Conservation (phyloP, 1,284 basidiomycete genomes). For the Hemileccinum hortonii region DNA sequence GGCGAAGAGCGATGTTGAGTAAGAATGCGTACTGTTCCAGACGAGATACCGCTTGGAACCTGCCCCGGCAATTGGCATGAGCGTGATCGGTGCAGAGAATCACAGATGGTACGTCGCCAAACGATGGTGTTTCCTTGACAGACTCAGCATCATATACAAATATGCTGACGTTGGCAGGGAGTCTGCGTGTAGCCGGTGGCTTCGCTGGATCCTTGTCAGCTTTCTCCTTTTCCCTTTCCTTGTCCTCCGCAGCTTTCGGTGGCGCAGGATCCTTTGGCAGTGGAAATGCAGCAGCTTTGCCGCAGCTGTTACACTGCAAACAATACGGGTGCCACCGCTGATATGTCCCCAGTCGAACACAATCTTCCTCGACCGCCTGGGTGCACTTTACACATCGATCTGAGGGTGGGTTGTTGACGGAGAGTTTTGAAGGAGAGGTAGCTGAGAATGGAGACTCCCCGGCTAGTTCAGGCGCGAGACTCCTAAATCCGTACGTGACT, state of each 20-base stretch:
- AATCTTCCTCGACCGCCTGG: constrained; percentile 95
- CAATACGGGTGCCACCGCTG: constrained; percentile 96
- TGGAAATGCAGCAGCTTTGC: constrained; percentile 70
- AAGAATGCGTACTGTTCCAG: constrained; percentile 98
- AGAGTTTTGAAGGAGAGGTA: constrained; percentile 44
- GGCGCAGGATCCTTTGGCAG: constrained; percentile 50
- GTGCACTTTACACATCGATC: constrained; percentile 91
- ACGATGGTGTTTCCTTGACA: constrained; percentile 62
- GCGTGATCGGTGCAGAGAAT: constrained; percentile 82
- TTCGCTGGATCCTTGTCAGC: constrained; percentile 50
- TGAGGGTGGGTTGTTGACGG: constrained; percentile 67
- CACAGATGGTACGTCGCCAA: constrained; percentile 65
- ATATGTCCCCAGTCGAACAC: constrained; percentile 89
- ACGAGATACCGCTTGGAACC: constrained; percentile 90
- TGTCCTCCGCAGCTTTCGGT: constrained; percentile 41
- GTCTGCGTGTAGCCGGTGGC: constrained; percentile 61
- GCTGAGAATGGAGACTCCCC: constrained; percentile 78
- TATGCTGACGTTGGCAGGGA: constrained; percentile 73
- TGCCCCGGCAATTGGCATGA: constrained; percentile 60
- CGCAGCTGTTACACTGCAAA: constrained; percentile 80
- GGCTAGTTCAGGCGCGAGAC: constrained; percentile 83
- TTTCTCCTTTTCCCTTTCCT: constrained; percentile 43
- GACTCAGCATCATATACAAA: constrained; percentile 75
- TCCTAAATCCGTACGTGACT: constrained; percentile 85
- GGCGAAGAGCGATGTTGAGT: constrained; percentile 90